A percentile compares a stretch with the other conserved stretches of the same genome.
Conservation (phyloP, 495 filamentous ascomycete species). For the Barbatosphaeria neglecta region DNA sequence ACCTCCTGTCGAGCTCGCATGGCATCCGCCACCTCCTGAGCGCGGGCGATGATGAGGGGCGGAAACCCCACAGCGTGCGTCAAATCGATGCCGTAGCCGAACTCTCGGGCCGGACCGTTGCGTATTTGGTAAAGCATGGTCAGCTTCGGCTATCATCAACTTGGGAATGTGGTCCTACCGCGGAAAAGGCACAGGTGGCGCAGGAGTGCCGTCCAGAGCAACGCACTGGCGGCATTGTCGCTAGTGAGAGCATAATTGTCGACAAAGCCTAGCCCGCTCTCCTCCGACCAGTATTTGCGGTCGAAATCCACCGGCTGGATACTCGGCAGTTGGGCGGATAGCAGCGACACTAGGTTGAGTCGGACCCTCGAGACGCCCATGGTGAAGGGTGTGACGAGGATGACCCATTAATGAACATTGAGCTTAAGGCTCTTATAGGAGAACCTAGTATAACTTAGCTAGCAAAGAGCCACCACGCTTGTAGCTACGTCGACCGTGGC, state of each 20-base stretch:
- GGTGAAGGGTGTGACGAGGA: constrained; percentile 60
- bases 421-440: constrained; percentile 81
- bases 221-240: constrained; percentile 71
- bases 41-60: constrained; percentile 49
- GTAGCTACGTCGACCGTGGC: constrained; percentile 81
- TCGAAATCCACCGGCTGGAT: constrained; percentile 53
- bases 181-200: constrained; percentile 78
- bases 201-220: constrained; percentile 73
- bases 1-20: constrained; percentile 41
- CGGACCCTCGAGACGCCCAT: constrained; percentile 47
- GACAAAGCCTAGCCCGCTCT: constrained; percentile 64
- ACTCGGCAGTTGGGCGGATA: constrained; percentile 56
- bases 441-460: constrained; percentile 82
- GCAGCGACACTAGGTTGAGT: constrained; percentile 65
- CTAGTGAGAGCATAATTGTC: constrained; percentile 64
- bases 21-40: constrained; percentile 49
- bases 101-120: constrained; percentile 55
- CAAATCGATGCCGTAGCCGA: constrained; percentile 70
- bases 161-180: too few species aligned
- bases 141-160: constrained; percentile 32
- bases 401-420: constrained; percentile 59
- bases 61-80: constrained; percentile 69
- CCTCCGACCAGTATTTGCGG: constrained; percentile 83
- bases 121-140: constrained; percentile 78
- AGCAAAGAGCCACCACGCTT: constrained; percentile 70